phyloP scores from a whole-genome alignment of 2,329 filamentous ascomycete species.

The Diplodia seriata region DNA sequence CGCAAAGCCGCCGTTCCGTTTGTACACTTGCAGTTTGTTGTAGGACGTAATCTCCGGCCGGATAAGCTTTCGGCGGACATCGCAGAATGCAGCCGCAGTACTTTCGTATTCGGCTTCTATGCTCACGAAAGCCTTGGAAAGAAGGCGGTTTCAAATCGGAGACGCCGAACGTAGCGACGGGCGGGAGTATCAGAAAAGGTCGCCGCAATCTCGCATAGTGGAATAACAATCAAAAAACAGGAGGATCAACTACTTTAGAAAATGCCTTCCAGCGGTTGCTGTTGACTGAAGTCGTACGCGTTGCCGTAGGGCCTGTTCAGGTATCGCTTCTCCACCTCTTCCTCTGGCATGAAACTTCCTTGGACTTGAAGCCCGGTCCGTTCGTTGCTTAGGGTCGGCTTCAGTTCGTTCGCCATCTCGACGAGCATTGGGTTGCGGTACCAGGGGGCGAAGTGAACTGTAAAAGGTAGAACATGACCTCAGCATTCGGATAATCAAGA shows the following conservation, averaged over 20 bases:
- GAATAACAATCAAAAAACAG: neutral
- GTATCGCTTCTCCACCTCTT: conserved; percentile 57
- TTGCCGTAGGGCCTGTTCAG: conserved; percentile 66
- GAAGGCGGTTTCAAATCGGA: neutral
- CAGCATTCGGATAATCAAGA: conserved; percentile 13
- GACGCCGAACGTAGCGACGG: neutral
- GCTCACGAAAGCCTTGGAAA: neutral
- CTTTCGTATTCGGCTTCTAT: neutral
- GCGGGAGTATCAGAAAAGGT: neutral
- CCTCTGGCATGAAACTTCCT: conserved; percentile 56
- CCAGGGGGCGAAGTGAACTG: conserved; percentile 64
- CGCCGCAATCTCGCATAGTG: neutral
- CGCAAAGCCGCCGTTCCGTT: neutral
- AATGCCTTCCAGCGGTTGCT: conserved; percentile 39
- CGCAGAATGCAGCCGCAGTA: neutral
- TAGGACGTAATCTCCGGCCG: neutral
- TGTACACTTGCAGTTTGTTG: neutral
- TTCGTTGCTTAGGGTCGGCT: conserved; percentile 52
- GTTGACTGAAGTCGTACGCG: conserved; percentile 67
- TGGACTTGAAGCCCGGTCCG: conserved; percentile 57
- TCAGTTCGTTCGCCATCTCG: conserved; percentile 60
- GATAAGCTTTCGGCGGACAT: neutral
- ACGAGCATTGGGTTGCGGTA: conserved; percentile 66
- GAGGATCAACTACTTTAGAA: conserved; percentile 34
- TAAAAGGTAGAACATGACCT: neutral